Conservation (phyloP, 176 grass and related monocot species). For the Elaeis guineensis region DNA sequence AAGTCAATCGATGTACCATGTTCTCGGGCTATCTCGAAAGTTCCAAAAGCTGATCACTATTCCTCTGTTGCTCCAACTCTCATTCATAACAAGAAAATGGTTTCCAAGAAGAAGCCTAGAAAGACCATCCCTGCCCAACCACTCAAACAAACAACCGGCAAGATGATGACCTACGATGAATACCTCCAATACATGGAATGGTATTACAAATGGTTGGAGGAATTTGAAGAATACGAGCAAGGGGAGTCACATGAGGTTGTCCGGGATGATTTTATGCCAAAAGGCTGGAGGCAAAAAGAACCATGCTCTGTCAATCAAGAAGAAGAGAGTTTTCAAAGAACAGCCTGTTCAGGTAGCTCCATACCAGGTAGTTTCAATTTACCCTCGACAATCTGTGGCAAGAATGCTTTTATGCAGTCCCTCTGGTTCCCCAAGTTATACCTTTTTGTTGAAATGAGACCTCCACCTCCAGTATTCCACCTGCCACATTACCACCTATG, state of each 20-base stretch:
- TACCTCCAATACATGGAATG: neutral
- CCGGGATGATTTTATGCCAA: slow-evolving; percentile 1
- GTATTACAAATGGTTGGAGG: neutral
- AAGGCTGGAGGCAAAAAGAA: neutral
- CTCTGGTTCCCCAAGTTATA: slow-evolving; percentile 1
- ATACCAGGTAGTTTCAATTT: neutral
- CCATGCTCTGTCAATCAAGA: neutral
- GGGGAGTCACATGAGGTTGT: neutral
- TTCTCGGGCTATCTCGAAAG: too few species aligned
- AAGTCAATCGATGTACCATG: too few species aligned
- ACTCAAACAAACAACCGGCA: too few species aligned
- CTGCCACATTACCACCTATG: too few species aligned
- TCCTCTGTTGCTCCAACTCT: too few species aligned
- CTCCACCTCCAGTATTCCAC: too few species aligned
- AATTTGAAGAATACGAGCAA: slow-evolving; percentile 1
- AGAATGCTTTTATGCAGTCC: neutral
- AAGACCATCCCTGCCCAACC: too few species aligned
- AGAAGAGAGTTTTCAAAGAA: neutral
- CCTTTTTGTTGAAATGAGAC: slow-evolving; percentile 2
- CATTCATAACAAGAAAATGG: too few species aligned
- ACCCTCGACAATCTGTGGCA: slow-evolving; percentile 1
- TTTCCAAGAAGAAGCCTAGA: too few species aligned
- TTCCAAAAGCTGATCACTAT: too few species aligned
- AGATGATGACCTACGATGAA: too few species aligned
- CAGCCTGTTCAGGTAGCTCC: neutral